Evolutionary conservation across 768 basidiomycete genomes (phyloP).

Genomic region (Tulasnella sp.): DNA sequence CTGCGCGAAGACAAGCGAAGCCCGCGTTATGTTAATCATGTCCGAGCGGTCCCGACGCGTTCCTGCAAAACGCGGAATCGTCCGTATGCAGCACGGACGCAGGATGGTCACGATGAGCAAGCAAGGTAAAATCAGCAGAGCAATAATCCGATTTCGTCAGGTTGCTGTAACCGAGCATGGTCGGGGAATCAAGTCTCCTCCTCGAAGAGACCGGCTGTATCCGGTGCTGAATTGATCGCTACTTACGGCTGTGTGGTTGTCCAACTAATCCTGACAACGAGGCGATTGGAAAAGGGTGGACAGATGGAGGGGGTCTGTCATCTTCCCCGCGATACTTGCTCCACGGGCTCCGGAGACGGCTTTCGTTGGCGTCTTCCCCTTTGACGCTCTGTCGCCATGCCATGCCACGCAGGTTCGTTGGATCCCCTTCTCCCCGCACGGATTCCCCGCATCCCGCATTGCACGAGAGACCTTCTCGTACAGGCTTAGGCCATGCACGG

Average conservation of each 20-base stretch:
- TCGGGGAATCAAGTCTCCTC: not conserved
- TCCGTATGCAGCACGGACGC: not conserved
- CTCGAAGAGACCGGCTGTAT: not conserved
- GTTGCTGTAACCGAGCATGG: not conserved
- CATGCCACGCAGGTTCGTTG: not conserved
- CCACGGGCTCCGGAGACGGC: constrained; percentile 3
- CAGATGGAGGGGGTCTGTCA: not conserved
- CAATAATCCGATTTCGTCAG: constrained; percentile 1
- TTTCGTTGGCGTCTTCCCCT: not conserved
- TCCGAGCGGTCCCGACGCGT: not conserved
- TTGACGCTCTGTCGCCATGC: constrained; percentile 7
- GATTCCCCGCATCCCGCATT: not conserved
- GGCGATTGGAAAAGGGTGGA: not conserved
- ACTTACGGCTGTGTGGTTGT: not conserved
- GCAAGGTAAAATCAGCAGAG: not conserved
- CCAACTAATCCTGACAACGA: not conserved
- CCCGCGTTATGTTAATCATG: not conserved
- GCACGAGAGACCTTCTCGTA: not conserved
- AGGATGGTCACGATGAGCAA: not conserved
- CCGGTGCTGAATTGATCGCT: not conserved
- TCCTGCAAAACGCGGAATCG: not conserved
- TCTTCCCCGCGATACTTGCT: not conserved
- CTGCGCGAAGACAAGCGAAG: not conserved
- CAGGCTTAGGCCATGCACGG: not conserved
- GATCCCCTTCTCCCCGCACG: not conserved